A percentile compares a stretch with the other conserved stretches of the same genome.
Conservation (phyloP, 257 asterid species). For the Euphrasia confusa region DNA sequence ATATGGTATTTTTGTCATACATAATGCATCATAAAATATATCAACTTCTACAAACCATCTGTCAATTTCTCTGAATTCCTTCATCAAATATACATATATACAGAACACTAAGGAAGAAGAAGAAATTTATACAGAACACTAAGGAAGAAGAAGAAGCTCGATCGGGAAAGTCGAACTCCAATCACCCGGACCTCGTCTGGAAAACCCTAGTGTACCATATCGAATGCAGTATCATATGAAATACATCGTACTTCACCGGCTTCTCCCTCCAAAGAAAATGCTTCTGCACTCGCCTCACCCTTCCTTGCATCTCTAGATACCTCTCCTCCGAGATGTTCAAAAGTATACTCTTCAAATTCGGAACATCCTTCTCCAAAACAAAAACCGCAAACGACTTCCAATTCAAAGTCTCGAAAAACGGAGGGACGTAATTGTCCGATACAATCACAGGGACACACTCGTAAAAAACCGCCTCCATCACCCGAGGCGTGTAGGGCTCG, state of each 20-base stretch:
- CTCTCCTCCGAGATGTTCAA: conserved; percentile 42
- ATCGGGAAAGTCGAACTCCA: neutral
- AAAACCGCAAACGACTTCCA: conserved; percentile 75
- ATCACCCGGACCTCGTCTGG: conserved; percentile 27
- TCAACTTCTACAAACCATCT: too few species aligned
- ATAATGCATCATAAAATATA: too few species aligned
- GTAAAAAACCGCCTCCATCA: conserved; percentile 61
- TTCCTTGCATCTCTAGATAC: conserved; percentile 47
- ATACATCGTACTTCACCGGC: conserved; percentile 52
- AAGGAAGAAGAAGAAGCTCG: neutral
- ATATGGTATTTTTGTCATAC: too few species aligned
- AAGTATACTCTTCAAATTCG: conserved; percentile 60
- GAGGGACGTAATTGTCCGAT: conserved; percentile 69
- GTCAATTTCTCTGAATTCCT: too few species aligned
- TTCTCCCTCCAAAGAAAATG: conserved; percentile 65
- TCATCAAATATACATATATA: too few species aligned
- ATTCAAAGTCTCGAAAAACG: conserved; percentile 64
- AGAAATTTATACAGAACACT: too few species aligned
- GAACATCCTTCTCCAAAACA: conserved; percentile 62
- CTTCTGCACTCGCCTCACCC: conserved; percentile 51
- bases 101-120: too few species aligned
- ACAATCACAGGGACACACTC: conserved; percentile 78
- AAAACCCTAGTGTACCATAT: conserved; percentile 65
- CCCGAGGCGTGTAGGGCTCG: conserved; percentile 70
- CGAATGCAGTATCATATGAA: conserved; percentile 78